Conservation (phyloP, 768 basidiomycete species). For the Multifurca ochricompacta region DNA sequence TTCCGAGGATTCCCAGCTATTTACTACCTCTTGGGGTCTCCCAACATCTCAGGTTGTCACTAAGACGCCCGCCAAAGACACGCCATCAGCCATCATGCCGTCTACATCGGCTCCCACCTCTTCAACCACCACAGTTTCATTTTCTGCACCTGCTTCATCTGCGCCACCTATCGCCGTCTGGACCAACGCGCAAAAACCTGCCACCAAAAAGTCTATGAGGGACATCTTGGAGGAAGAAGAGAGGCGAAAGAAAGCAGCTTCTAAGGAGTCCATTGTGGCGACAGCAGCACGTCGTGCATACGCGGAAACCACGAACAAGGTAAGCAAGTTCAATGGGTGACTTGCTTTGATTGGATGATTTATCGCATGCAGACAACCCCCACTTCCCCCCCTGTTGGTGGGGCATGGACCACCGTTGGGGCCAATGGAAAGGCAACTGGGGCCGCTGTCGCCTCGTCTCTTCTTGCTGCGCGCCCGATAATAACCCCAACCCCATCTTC, state of each 20-base stretch:
- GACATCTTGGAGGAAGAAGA: constrained; percentile 99
- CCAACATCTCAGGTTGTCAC: constrained; percentile 73
- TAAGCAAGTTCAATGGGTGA: constrained; percentile 24
- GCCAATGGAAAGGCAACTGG: constrained; percentile 54
- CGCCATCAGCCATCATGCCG: constrained; percentile 32
- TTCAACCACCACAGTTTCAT: constrained; percentile 28
- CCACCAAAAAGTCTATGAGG: constrained; percentile 88
- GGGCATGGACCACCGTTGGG: constrained; percentile 86
- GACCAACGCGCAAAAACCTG: constrained; percentile 53
- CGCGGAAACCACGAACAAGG: constrained; percentile 74
- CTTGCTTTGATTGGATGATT: background rate
- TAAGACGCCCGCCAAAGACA: constrained; percentile 4
- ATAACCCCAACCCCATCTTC: constrained; percentile 32
- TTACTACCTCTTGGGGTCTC: constrained; percentile 76
- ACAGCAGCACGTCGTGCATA: constrained; percentile 61
- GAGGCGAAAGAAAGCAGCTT: constrained; percentile 57
- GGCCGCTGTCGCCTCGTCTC: constrained; percentile 28
- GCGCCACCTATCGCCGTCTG: constrained; percentile 50
- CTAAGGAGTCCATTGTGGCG: constrained; percentile 39
- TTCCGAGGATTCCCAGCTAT: constrained; percentile 50
- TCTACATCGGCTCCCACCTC: constrained; percentile 38
- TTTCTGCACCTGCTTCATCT: constrained; percentile 23
- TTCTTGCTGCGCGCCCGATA: constrained; percentile 31
- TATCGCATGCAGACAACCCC: constrained; percentile 16
- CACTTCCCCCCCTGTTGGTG: constrained; percentile 31